Conservation (phyloP, 176 grass and related monocot genomes). For the Luzula sylvatica region DNA sequence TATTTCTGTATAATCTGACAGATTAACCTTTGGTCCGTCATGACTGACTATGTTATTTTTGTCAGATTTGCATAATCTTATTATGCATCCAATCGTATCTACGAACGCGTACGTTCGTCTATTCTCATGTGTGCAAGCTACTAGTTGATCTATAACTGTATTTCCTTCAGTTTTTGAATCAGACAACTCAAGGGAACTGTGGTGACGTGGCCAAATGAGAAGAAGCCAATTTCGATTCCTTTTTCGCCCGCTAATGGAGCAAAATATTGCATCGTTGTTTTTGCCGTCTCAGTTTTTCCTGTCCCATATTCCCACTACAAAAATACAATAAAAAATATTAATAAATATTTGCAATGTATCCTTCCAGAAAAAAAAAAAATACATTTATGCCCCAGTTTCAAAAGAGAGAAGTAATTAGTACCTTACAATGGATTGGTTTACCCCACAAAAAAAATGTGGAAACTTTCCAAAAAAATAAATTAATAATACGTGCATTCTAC, state of each 20-base stretch:
- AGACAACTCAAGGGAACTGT: too few species aligned
- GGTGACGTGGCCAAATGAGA: too few species aligned
- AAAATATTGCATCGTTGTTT: conserved; percentile 97
- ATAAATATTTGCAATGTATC: neutral
- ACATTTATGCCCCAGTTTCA: neutral
- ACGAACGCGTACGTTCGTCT: too few species aligned
- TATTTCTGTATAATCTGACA: too few species aligned
- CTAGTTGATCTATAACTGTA: too few species aligned
- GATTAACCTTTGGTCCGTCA: too few species aligned
- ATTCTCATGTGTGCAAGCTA: too few species aligned
- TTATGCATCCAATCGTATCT: too few species aligned
- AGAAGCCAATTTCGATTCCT: conserved; percentile 68
- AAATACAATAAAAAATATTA: conserved; percentile 11
- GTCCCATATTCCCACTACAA: conserved; percentile 92
- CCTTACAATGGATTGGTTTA: conserved; percentile 99
- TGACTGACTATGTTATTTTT: too few species aligned
- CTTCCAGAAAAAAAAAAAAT: neutral
- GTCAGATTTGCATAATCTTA: too few species aligned
- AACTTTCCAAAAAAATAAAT: conserved; percentile 9
- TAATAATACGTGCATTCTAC: too few species aligned
- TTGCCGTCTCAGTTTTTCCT: conserved; percentile 98
- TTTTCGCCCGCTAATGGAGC: conserved; percentile 60
- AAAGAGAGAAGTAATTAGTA: conserved; percentile 22
- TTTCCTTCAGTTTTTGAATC: too few species aligned
- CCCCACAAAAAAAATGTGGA: conserved; percentile 30